Evolutionary conservation across 1,284 basidiomycete genomes (phyloP).

Genomic region (Boletellus deceptivus): DNA sequence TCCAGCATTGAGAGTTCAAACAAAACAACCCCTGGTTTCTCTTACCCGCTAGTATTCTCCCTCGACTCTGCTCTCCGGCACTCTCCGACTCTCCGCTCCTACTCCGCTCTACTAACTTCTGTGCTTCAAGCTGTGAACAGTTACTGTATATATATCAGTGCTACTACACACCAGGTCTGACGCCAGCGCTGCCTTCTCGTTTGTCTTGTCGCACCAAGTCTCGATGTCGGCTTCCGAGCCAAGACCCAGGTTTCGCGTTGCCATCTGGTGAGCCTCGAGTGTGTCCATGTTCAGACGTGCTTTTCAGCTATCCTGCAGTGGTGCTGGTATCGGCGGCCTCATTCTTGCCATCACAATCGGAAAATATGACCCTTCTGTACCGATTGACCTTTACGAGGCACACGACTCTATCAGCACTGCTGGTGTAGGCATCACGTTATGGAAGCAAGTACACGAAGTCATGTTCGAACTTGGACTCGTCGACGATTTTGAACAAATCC

Average conservation of each 20-base stretch:
- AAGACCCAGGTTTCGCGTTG: conserved; percentile 12
- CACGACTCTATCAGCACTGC: conserved; percentile 11
- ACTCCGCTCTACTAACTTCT: too few species aligned
- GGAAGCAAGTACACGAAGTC: conserved; percentile 7
- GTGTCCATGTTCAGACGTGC: neutral
- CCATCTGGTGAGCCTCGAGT: conserved; percentile 18
- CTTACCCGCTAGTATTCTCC: too few species aligned
- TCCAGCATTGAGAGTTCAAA: conserved; percentile 35
- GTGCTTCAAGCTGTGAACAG: too few species aligned
- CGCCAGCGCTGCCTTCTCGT: neutral
- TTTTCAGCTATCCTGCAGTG: conserved; percentile 7
- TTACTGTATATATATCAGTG: too few species aligned
- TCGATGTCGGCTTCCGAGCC: conserved; percentile 4
- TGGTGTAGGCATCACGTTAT: conserved; percentile 18
- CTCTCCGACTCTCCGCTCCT: too few species aligned
- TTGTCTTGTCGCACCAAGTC: too few species aligned
- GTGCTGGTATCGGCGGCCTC: conserved; percentile 24
- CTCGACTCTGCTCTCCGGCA: too few species aligned
- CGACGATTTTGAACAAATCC: conserved; percentile 17
- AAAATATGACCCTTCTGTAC: conserved; percentile 20
- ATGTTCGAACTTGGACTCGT: conserved; percentile 21
- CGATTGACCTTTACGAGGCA: conserved; percentile 26
- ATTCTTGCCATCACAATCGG: conserved; percentile 22
- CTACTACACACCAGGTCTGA: neutral
- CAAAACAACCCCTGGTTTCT: too few species aligned